Evolutionary conservation across 805 yeast species (phyloP), one percentile per base, ranked within the genome.

Genomic region (Saturnispora saitoi): DNA sequence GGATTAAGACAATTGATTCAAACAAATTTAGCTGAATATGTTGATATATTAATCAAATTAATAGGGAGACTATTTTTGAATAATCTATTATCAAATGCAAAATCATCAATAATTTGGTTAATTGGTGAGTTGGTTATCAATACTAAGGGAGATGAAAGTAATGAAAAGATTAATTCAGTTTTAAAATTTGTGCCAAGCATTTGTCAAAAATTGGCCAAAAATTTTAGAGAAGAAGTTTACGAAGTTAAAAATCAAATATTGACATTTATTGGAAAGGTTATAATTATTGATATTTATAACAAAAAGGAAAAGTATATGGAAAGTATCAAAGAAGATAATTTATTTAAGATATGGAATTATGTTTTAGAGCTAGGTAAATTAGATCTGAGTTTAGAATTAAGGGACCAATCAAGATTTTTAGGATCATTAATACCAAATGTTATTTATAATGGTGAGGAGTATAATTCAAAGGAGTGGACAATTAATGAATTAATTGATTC

Each of bases 51-150:
- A 12, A 70, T 78, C 29, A 73, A 75, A 47, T 66, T 87, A 15
- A 53, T 59, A 9, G 62, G 65, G 4, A 61, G 58, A 43, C 44
- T 67, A 31, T 43, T 61, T 7, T 31, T 55, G 38, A 37, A 55
- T 47, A 12, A 19, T 10, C 48, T 44, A 12, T 51, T 57, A 22
- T 51, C 58, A 9, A 44, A 56, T 15, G 95, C 98, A 0, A 78
- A 81, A 54, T 88, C 95, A 1, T 84, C 91, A 42, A 81, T 90
- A 10, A 73, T 91, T 6, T 93, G 98, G 98, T 71, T 91, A 9
- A 75, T 91, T 46, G 96, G 98, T 4, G 97, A 93, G 59, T 83
- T 81, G 60, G 72, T 82, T 0, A 59, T 59, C 5, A 47, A 48
- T 39, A 31, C 30, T 17, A 32, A 48, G 24, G 43, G 48, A 11